Evolutionary conservation across 1,284 basidiomycete species (phyloP).

Genomic region (Apiotrichum akiyoshidainum): DNA sequence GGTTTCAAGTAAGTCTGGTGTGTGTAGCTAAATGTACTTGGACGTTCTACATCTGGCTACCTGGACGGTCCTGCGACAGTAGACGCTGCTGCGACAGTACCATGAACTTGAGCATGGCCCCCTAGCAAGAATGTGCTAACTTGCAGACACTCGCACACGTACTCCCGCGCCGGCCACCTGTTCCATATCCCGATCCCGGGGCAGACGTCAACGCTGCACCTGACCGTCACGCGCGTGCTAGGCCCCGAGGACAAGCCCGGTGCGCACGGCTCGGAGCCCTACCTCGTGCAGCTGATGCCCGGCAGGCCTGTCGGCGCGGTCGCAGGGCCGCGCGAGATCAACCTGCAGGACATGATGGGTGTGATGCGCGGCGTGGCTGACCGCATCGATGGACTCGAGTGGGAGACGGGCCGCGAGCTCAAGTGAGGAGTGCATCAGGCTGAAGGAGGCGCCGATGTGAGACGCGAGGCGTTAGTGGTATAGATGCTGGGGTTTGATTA

Average conservation of each 20-base stretch:
- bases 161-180: conserved; percentile 30
- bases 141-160: conserved; percentile 36
- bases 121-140: too few species aligned
- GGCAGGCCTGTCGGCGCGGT: conserved; percentile 33
- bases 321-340: conserved; percentile 25
- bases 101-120: too few species aligned
- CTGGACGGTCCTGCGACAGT: too few species aligned
- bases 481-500: neutral
- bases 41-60: too few species aligned
- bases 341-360: conserved; percentile 32
- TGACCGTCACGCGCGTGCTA: conserved; percentile 30
- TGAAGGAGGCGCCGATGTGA: neutral
- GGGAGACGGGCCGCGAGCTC: conserved; percentile 27
- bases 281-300: conserved; percentile 39
- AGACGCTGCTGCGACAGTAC: too few species aligned
- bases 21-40: neutral
- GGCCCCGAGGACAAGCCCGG: conserved; percentile 9
- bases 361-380: conserved; percentile 33
- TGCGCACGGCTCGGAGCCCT: conserved; percentile 27
- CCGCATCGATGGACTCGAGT: conserved; percentile 38
- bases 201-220: conserved; percentile 29
- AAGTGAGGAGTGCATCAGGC: neutral
- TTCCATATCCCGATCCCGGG: conserved; percentile 40
- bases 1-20: conserved; percentile 39
- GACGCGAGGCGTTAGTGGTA: neutral